Base-by-base conservation (phyloP, 2,329 filamentous ascomycete species). In the Daldinia eschscholtzii region DNA sequence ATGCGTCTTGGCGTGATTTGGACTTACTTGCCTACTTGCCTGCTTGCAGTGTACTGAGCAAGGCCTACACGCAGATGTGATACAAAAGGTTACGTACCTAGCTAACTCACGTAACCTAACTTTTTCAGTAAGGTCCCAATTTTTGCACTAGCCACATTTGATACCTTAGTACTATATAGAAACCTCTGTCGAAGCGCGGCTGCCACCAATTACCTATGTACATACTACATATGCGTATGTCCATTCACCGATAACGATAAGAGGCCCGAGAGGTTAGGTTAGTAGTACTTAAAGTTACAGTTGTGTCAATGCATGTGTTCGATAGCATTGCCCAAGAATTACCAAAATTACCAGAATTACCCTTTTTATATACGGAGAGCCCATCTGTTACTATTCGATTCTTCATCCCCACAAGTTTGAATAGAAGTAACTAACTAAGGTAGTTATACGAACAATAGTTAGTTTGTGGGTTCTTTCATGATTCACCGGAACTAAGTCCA, bases 1-100 rank as follows among this genome's bases (percentile, higher is more conserved):
- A 70, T 70, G 42, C 20, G 53, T 58, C 65, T 70, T 70, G 67
- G 67, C 67, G 64, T 60, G 53, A 67, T 58, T 64, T 70, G 64
- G 58, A 41, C 57, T 18, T 58, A 23, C 57, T 18, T 58, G 13
- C 33, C 53, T 55, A 46, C 42, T n/a, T 44, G 18, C 28, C 13
- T 28, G 4, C 35, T 33, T 23, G 20, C 20, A 2, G 20, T 23
- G 20, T 23, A 23, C 20, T 23, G 20, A 23, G 20, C 20, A 23
- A 23, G 13, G 20, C 20, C 26, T 57, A 57, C 39, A 42, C 3
- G 28, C 12, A 13, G 55, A 5, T 57, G 30, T 48, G 30, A n/a
- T 37, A 55, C 52, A 33, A 26, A 33, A 18, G 35, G 33, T 23
- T 30, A 18, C 33, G 63, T 64, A 66, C 56, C 37, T 37, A 26